Base-by-base conservation (phyloP, 768 basidiomycete species). In the Lanmaoa rubissima region DNA sequence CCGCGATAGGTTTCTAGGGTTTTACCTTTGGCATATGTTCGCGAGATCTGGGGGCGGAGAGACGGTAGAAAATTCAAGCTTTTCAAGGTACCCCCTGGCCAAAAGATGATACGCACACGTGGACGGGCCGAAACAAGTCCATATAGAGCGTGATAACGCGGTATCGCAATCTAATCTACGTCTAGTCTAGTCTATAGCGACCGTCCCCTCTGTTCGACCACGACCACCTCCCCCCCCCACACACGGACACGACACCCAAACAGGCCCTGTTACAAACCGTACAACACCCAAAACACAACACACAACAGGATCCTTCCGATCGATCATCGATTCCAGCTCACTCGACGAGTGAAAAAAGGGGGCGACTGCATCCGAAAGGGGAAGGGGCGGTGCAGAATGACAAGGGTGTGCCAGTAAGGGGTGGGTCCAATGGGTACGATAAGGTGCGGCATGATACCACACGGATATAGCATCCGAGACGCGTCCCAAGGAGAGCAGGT, bases 241-340 rank as follows among this genome's bases (percentile, higher is more conserved):
- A 5, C 40, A 13, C 21, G 21, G 21, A 38, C 9, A 32, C n/a
- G 1, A n/a, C 14, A 14, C 51, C 38, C 21, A 39, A 39, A 51
- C 36, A 16, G 26, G 40, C 46, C 52, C 52, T 32, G 52, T 51
- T 24, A 43, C 48, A 42, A 40, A 49, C 31, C 26, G n/a, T 34
- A 44, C 48, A 13, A 43, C 40, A 43, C 17, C 55, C 50, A 44
- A 65, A 54, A 45, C 48, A 53, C 54, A 36, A 36, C 45, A 31
- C 51, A 39, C 39, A 47, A 41, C 34, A 26, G 26, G 40, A 28
- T 59, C 51, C 41, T 51, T 46, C 46, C 42, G 24, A 42, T 48
- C 48, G 34, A 47, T 59, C 47, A 59, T 65, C 61, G 36, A 26
- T 38, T 47, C 5, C 17, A 26, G 19, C 46, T 46, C 44, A 45